phyloP scores from a whole-genome alignment of 163 green algal genomes.

The Chlamydomonas reinhardtii region DNA sequence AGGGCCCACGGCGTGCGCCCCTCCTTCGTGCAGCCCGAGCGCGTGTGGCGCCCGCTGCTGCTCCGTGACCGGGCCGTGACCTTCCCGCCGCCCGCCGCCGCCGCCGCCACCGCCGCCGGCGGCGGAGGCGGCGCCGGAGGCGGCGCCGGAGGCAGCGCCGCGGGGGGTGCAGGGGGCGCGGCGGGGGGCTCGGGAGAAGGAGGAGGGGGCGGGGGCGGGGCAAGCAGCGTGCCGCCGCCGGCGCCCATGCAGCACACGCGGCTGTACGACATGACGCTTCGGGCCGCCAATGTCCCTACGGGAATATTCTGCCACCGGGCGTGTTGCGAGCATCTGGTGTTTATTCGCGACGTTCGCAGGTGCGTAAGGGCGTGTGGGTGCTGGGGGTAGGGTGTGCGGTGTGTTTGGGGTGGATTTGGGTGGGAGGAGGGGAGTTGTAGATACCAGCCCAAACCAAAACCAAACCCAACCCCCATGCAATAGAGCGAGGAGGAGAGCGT shows the following conservation, averaged over 20 bases:
- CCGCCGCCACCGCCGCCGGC: too few relatives aligned
- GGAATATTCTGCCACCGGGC: slow-evolving; percentile 39
- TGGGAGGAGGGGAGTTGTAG: background rate
- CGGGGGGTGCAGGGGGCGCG: too few relatives aligned
- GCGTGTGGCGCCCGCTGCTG: slow-evolving; percentile 21
- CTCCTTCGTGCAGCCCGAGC: slow-evolving; percentile 1
- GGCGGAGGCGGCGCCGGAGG: too few relatives aligned
- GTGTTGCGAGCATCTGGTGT: slow-evolving; percentile 42
- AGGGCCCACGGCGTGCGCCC: slow-evolving; percentile 15
- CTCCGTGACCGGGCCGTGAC: background rate
- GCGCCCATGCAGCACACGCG: slow-evolving; percentile 11
- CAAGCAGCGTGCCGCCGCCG: background rate
- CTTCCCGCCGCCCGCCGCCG: background rate
- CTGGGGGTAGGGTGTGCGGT: background rate
- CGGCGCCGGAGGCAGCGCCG: too few relatives aligned
- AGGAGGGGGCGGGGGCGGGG: too few relatives aligned
- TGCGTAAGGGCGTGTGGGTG: background rate
- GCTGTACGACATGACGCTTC: slow-evolving; percentile 5
- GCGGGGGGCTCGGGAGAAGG: too few relatives aligned
- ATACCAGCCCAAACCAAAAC: background rate
- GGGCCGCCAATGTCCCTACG: slow-evolving; percentile 19
- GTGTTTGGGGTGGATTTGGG: background rate
- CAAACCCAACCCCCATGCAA: too few relatives aligned
- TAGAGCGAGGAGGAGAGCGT: too few relatives aligned
- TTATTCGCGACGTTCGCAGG: slow-evolving; percentile 36